Conservation (phyloP, 768 basidiomycete species). For the Leccinum incarnatum region DNA sequence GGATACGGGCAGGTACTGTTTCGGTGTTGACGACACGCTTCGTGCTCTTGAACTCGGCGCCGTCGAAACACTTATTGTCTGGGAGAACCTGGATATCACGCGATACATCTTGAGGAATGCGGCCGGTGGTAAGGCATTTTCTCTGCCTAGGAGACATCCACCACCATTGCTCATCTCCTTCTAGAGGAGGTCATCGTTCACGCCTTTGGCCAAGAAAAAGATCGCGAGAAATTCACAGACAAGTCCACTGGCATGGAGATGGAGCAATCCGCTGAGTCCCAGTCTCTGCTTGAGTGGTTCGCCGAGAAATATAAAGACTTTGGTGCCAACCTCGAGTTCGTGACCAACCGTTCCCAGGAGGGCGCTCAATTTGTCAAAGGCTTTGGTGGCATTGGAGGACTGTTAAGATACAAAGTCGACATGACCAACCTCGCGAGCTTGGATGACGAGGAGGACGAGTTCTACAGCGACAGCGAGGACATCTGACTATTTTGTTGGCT, state of each 20-base stretch:
- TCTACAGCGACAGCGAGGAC: constrained; percentile 71
- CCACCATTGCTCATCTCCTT: not conserved
- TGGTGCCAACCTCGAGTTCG: constrained; percentile 92
- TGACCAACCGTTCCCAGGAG: constrained; percentile 95
- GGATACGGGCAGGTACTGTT: constrained; percentile 95
- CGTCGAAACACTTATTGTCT: constrained; percentile 95
- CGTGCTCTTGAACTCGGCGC: constrained; percentile 96
- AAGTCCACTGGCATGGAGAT: constrained; percentile 94
- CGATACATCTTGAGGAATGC: constrained; percentile 90
- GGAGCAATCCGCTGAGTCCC: constrained; percentile 83
- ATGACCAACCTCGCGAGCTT: constrained; percentile 73
- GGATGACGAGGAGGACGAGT: constrained; percentile 83
- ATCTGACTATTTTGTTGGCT: constrained; percentile 89
- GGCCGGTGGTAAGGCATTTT: constrained; percentile 63
- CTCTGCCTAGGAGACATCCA: not conserved
- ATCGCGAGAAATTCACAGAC: constrained; percentile 93
- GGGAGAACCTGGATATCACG: constrained; percentile 94
- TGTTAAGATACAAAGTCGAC: constrained; percentile 97
- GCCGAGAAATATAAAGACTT: constrained; percentile 98
- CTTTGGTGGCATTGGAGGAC: constrained; percentile 96
- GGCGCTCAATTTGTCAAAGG: constrained; percentile 98
- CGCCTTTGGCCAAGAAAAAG: constrained; percentile 83
- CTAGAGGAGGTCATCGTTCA: constrained; percentile 84
- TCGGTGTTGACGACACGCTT: constrained; percentile 95
- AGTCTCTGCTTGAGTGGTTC: constrained; percentile 95